Base-by-base conservation (phyloP, 768 basidiomycete species). In the Suillus hirtellus region DNA sequence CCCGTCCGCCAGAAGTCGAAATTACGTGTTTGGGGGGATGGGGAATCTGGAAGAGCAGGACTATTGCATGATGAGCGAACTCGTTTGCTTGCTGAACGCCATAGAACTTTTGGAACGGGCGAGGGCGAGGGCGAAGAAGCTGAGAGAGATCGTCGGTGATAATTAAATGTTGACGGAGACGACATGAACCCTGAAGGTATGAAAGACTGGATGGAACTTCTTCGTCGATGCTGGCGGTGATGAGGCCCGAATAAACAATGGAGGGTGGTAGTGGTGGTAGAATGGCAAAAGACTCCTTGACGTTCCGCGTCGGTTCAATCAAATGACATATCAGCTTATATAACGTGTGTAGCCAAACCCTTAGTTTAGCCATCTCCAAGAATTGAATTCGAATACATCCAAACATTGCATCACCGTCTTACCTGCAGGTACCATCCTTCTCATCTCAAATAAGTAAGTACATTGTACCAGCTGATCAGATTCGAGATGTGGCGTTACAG, bases 111-210 rank as follows among this genome's bases (percentile, higher is more conserved):
- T 59, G 77, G 77, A 37, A 71, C 76, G 63, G 75, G 77, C 27
- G 71, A 75, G 55, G 70, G 73, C 4, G 66, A 77, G 60, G 72
- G 74, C 44, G 79, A 80, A 27, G 77, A 74, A 10, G 77, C 71
- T 17, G 87, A 87, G 62, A 83, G 84, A 27, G 87, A 86, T 69
- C 86, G 75, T 44, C 81, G 80, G 60, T 84, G 84, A 68, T 79
- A 77, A 65, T 71, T 75, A 58, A 72, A 66, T 53, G 71, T 65
- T 61, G 72, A 72, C 49, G 73, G 63, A 59, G 78, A 80, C 49
- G 77, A 75, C 79, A 79, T 74, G 60, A 67, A 71, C 64, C 37
- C 6, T 37, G 64, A 62, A 49, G 27, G 55, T 56, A 31, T 2
- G 47, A 24, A 40, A n/a, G 71, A 19, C 60, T n/a, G 47, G 11